Conservation (phyloP, 306 rosid species). For the Cucumis melo region DNA sequence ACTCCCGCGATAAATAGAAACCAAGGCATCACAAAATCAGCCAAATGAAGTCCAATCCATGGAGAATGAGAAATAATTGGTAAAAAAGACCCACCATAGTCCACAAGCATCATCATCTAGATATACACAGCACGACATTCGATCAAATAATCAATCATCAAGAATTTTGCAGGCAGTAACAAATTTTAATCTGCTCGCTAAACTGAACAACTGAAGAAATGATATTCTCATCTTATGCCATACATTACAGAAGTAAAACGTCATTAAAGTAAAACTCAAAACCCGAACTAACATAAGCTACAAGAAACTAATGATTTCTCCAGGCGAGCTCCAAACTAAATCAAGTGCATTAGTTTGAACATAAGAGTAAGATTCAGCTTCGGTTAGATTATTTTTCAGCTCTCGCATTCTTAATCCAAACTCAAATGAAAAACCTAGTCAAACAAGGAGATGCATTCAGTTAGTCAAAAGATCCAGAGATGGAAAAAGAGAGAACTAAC, state of each 20-base stretch:
- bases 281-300: neutral
- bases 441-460: neutral
- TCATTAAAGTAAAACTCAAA: neutral
- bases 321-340: neutral
- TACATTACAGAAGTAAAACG: neutral
- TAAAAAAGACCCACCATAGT: conserved; percentile 53
- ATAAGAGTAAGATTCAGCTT: neutral
- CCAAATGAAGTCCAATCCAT: conserved; percentile 75
- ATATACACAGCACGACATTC: neutral
- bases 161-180: neutral
- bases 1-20: conserved; percentile 76
- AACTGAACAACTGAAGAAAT: neutral
- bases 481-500: conserved; percentile 18
- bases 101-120: conserved; percentile 82
- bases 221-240: neutral
- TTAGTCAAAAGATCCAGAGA: neutral
- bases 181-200: neutral
- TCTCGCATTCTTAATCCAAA: neutral
- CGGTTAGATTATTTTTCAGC: neutral
- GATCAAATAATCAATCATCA: neutral
- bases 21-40: conserved; percentile 83
- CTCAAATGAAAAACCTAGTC: neutral
- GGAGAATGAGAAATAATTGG: conserved; percentile 70
- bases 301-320: neutral
- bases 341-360: neutral